Conservation (phyloP, 2,329 filamentous ascomycete species). For the Mycosphaerella sp. region DNA sequence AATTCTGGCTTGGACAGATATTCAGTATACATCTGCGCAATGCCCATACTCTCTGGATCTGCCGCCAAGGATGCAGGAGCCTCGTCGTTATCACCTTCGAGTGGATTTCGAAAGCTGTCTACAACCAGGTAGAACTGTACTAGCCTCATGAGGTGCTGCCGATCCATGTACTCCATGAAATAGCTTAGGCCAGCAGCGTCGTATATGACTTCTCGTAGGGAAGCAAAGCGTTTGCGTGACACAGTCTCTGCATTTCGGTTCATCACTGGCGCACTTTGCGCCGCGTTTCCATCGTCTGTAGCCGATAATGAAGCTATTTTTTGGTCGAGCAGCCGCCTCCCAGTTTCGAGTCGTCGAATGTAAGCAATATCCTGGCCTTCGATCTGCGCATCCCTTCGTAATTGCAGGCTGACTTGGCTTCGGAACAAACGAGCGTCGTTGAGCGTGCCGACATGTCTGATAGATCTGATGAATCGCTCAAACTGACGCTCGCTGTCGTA, state of each 20-base stretch:
- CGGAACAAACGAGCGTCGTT: slow-evolving; percentile 89
- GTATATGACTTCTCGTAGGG: slow-evolving; percentile 77
- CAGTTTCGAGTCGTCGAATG: slow-evolving; percentile 81
- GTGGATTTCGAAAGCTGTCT: slow-evolving; percentile 87
- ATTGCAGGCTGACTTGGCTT: slow-evolving; percentile 84
- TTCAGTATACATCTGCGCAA: slow-evolving; percentile 84
- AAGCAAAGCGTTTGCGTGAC: slow-evolving; percentile 67
- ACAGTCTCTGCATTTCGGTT: slow-evolving; percentile 33
- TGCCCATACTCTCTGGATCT: slow-evolving; percentile 75
- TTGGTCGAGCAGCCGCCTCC: slow-evolving; percentile 83
- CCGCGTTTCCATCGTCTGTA: slow-evolving; percentile 50
- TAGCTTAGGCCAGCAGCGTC: slow-evolving; percentile 89
- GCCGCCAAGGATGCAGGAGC: slow-evolving; percentile 48
- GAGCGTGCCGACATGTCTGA: slow-evolving; percentile 80
- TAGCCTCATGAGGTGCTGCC: slow-evolving; percentile 74
- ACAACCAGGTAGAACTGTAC: slow-evolving; percentile 99
- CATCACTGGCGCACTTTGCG: slow-evolving; percentile 37
- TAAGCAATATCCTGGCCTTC: slow-evolving; percentile 81
- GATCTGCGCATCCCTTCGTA: slow-evolving; percentile 74
- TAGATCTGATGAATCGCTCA: slow-evolving; percentile 85
- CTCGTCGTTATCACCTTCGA: slow-evolving; percentile 79
- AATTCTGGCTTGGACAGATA: slow-evolving; percentile 81
- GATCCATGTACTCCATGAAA: slow-evolving; percentile 99
- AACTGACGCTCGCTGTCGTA: slow-evolving; percentile 88
- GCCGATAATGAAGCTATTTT: slow-evolving; percentile 65